Evolutionary conservation across 768 basidiomycete species (phyloP).

Genomic region (Candolleomyces eurysporus): DNA sequence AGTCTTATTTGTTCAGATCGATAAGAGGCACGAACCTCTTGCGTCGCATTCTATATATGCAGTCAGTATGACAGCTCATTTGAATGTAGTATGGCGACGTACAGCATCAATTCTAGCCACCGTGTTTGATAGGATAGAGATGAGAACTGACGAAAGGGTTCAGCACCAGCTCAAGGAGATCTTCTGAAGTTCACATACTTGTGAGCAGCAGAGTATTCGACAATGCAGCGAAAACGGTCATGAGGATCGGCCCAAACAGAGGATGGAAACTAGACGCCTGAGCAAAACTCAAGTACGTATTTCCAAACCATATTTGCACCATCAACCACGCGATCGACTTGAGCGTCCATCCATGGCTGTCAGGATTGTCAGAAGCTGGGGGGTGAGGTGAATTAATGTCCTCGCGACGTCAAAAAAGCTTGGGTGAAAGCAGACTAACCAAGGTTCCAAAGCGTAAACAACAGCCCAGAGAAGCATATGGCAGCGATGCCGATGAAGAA

Average conservation of each 20-base stretch:
- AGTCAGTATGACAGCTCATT: background rate
- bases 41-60: slow-evolving; percentile 40
- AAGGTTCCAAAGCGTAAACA: slow-evolving; percentile 51
- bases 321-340: slow-evolving; percentile 77
- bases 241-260: slow-evolving; percentile 73
- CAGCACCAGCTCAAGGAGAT: background rate
- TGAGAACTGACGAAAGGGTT: slow-evolving; percentile 51
- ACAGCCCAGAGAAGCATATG: slow-evolving; percentile 78
- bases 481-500: slow-evolving; percentile 78
- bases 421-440: slow-evolving; percentile 20
- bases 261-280: slow-evolving; percentile 62
- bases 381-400: slow-evolving; percentile 1
- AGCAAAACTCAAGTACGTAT: slow-evolving; percentile 59
- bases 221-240: slow-evolving; percentile 77
- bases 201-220: slow-evolving; percentile 79
- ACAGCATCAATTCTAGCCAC: slow-evolving; percentile 78
- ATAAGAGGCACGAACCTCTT: slow-evolving; percentile 34
- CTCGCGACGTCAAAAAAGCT: background rate
- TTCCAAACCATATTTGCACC: slow-evolving; percentile 87
- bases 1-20: slow-evolving; percentile 3
- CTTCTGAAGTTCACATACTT: slow-evolving; percentile 47
- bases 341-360: slow-evolving; percentile 30
- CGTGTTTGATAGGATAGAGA: slow-evolving; percentile 89
- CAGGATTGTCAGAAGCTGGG: slow-evolving; percentile 27
- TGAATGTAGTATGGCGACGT: slow-evolving; percentile 15